Conservation (phyloP, 176 grass and related monocot genomes). For the Cymbopogon citratus region DNA sequence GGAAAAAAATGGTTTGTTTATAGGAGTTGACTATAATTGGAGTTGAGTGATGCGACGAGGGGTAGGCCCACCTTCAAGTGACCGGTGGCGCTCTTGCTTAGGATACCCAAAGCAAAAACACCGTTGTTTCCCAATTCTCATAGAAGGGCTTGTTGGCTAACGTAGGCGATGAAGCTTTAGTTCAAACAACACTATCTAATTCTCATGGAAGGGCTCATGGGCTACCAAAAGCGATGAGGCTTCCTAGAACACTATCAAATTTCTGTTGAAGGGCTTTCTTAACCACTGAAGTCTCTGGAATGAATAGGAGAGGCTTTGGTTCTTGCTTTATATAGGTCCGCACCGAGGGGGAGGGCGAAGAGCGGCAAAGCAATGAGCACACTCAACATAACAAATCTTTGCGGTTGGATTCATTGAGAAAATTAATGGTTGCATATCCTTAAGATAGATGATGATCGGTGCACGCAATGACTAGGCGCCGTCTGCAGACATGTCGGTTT, state of each 20-base stretch:
- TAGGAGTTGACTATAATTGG: too few species aligned
- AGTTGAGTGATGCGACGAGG: too few species aligned
- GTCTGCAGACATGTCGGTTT: neutral
- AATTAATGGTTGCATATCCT: neutral
- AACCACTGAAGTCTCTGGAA: neutral
- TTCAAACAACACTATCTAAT: too few species aligned
- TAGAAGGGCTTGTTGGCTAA: accelerated
- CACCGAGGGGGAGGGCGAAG: neutral
- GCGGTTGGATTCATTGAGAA: neutral
- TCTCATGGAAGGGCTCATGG: too few species aligned
- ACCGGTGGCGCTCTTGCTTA: constrained; percentile 13
- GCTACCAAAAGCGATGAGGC: neutral
- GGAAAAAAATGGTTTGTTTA: too few species aligned
- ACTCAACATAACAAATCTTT: neutral
- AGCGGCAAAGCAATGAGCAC: too few species aligned
- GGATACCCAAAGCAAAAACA: constrained; percentile 12
- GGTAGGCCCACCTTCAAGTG: too few species aligned
- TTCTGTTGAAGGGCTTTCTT: neutral
- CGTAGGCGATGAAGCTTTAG: too few species aligned
- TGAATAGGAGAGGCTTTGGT: neutral
- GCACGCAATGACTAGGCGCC: neutral
- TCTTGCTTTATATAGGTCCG: neutral
- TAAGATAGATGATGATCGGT: neutral
- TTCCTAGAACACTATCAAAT: too few species aligned
- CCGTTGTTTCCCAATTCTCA: neutral